Conservation (phyloP, 306 rosid species). For the Vicia sativa region DNA sequence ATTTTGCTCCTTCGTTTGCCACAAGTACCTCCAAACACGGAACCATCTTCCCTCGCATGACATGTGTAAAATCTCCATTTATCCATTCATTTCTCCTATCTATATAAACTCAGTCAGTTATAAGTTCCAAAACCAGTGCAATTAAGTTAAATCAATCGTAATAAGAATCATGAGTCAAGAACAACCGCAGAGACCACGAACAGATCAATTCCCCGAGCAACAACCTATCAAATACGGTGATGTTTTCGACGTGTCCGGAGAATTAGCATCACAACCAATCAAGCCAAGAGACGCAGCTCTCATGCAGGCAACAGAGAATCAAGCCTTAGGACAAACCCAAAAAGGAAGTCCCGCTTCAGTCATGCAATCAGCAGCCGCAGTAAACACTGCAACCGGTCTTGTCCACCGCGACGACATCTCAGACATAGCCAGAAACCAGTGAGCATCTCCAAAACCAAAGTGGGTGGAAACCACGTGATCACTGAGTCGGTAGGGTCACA, state of each 20-base stretch:
- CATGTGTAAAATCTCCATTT: conserved; percentile 17
- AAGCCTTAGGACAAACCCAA: conserved; percentile 53
- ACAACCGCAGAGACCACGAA: conserved; percentile 5
- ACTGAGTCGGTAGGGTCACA: conserved; percentile 49
- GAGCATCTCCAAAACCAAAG: conserved; percentile 39
- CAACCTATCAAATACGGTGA: conserved; percentile 56
- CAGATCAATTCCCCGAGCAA: neutral
- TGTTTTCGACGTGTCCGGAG: conserved; percentile 64
- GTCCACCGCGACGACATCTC: conserved; percentile 38
- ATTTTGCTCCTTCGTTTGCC: neutral
- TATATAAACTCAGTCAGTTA: neutral
- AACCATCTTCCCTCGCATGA: neutral
- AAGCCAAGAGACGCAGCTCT: conserved; percentile 54
- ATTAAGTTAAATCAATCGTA: neutral
- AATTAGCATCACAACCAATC: conserved; percentile 50
- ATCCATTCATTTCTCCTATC: neutral
- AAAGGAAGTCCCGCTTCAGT: conserved; percentile 64
- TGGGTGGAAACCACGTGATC: conserved; percentile 43
- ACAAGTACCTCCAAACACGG: neutral
- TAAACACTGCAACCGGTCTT: conserved; percentile 44
- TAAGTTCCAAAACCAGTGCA: neutral
- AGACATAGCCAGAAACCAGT: conserved; percentile 39
- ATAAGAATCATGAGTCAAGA: conserved; percentile 27
- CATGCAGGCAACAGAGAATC: conserved; percentile 66
- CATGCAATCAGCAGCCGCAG: conserved; percentile 63